Evolutionary conservation across 805 yeast species (phyloP).

Genomic region (Geotrichum ghanense): DNA sequence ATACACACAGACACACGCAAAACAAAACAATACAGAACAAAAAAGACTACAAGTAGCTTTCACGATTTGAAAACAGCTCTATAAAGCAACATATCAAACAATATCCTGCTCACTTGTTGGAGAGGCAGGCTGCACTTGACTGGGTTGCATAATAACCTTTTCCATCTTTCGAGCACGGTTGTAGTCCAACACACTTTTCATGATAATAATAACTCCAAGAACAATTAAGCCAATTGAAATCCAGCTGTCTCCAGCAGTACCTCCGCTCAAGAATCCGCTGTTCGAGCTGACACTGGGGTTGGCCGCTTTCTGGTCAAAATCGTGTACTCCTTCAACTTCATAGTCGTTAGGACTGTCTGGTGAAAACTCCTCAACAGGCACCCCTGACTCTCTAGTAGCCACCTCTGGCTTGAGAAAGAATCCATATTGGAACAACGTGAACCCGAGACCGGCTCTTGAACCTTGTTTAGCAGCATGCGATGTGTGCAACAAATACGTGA

Average conservation of each 20-base stretch:
- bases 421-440: conserved; percentile 68
- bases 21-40: too few relatives aligned
- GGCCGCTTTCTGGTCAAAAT: conserved; percentile 18
- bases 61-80: too few relatives aligned
- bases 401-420: conserved; percentile 41
- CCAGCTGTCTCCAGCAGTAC: conserved; percentile 22
- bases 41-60: too few relatives aligned
- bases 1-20: too few relatives aligned
- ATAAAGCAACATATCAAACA: too few relatives aligned
- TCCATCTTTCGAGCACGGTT: conserved; percentile 71
- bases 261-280: conserved; percentile 6
- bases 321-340: conserved; percentile 11
- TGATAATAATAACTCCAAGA: conserved; percentile 53
- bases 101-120: too few relatives aligned
- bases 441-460: conserved; percentile 81
- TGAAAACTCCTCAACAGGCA: conserved; percentile 30
- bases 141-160: conserved; percentile 33
- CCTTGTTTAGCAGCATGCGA: conserved; percentile 97
- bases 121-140: too few relatives aligned
- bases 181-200: conserved; percentile 64
- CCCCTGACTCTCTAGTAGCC: conserved; percentile 16
- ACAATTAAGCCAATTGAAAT: conserved; percentile 54
- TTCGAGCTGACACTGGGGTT: conserved; percentile 8
- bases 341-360: conserved; percentile 46
- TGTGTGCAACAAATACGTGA: conserved; percentile 85